Evolutionary conservation across 768 basidiomycete species (phyloP).

Genomic region (Trametes sanguinea): DNA sequence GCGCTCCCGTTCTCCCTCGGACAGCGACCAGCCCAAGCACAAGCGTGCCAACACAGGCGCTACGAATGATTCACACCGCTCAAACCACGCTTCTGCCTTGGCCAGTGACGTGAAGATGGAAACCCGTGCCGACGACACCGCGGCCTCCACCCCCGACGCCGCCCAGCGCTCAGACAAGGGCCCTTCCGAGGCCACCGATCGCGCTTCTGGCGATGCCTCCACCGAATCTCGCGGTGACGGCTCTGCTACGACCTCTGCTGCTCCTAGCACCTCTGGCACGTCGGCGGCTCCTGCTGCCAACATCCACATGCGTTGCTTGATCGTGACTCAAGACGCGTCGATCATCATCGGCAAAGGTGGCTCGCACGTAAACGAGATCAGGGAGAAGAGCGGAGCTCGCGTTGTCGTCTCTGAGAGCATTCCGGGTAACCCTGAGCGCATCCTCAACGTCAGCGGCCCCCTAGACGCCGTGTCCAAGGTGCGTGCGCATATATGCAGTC

Average conservation of each 20-base stretch:
- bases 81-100: constrained; percentile 37
- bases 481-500: constrained; percentile 28
- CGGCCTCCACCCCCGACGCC: constrained; percentile 62
- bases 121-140: constrained; percentile 42
- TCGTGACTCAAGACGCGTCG: constrained; percentile 98
- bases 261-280: constrained; percentile 52
- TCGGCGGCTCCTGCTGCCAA: constrained; percentile 67
- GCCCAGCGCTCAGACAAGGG: constrained; percentile 40
- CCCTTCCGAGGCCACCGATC: constrained; percentile 38
- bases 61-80: constrained; percentile 56
- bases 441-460: constrained; percentile 93
- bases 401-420: constrained; percentile 99
- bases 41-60: constrained; percentile 86
- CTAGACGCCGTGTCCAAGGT: constrained; percentile 99
- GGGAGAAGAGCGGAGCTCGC: constrained; percentile 95
- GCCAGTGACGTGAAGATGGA: constrained; percentile 67
- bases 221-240: constrained; percentile 38
- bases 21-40: constrained; percentile 77
- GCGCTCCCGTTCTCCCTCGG: constrained; percentile 83
- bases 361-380: constrained; percentile 96
- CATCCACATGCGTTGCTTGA: constrained; percentile 97
- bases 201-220: constrained; percentile 34
- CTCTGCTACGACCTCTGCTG: constrained; percentile 49
- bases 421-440: constrained; percentile 98
- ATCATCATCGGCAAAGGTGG: constrained; percentile 98